Base-by-base conservation (phyloP, 768 basidiomycete genomes). In the Kockovaella imperatae region DNA sequence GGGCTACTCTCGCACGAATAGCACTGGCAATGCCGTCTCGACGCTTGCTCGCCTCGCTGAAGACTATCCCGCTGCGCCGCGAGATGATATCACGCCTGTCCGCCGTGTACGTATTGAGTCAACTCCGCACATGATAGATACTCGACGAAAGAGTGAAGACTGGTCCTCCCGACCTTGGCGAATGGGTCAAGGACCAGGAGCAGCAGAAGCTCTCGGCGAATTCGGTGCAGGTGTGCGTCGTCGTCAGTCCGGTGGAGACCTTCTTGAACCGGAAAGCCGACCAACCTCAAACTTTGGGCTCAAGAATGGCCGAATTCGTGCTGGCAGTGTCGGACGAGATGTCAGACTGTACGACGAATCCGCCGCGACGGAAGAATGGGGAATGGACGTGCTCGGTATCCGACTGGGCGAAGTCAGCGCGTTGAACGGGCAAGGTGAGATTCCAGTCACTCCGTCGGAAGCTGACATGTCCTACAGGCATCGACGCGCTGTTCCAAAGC, bases 331-430 rank as follows among this genome's bases (percentile, higher is more conserved):
- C 8, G 64, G 64, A 2, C 25, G 53, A 26, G 64, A 66, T 47
- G 52, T 49, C 1, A 47, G 64, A 35, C 42, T 66, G 54, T 54
- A 58, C 36, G 47, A 45, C 17, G 59, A 59, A 8, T 42, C 17
- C 7, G 50, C 45, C 3, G 46, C 45, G 14, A 40, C 42, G 10
- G 51, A 53, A 3, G n/a, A 32, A 15, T 67, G 65, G 65, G 65
- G 65, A 2, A 42, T 50, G 15, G 57, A 61, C 3, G 59, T 67
- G 1, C 62, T 59, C 24, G 60, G 60, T n/a, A 47, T 67, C 1
- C 26, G 59, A 23, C 23, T 67, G 6, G 65, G 65, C 3, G 65
- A 67, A 36, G 59, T 57, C 38, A 61, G 59, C 46, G 57, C 65
- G 30, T 40, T 64, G 32, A 52, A 59, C 13, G 65, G 65, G 14